These are phyloP conservation scores for Echium plantagineum DNA, from an alignment of 257 asterid species.

Conservation along the genomic window DNA sequence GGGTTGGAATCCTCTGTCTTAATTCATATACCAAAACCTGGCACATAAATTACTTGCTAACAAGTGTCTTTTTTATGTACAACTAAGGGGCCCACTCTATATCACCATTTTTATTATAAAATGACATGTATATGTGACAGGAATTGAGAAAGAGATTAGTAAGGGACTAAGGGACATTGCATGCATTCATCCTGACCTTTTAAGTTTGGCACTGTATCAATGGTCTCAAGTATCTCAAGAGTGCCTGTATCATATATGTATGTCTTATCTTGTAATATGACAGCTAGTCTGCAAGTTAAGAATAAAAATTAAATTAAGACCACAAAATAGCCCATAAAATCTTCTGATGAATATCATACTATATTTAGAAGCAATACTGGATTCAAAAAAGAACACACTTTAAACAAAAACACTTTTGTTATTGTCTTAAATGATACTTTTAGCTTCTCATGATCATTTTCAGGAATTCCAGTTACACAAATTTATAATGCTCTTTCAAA, in stretches of 20 bases:
- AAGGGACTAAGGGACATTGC: too few relatives aligned
- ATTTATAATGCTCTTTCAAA: neutral
- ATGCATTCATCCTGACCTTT: conserved; percentile 38
- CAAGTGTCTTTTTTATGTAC: too few relatives aligned
- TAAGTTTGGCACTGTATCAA: conserved; percentile 71
- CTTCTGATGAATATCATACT: neutral
- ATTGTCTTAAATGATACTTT: neutral
- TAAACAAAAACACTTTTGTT: neutral
- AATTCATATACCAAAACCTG: too few relatives aligned
- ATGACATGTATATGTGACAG: too few relatives aligned
- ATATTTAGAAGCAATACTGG: neutral
- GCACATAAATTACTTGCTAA: too few relatives aligned
- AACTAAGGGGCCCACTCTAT: too few relatives aligned
- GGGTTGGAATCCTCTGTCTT: too few relatives aligned
- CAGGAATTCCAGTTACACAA: neutral
- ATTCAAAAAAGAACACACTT: neutral
- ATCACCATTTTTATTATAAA: too few relatives aligned
- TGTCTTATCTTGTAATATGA: conserved; percentile 66
- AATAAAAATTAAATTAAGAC: neutral
- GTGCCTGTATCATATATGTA: conserved; percentile 66
- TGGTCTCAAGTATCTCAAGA: conserved; percentile 53
- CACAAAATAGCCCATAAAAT: neutral
- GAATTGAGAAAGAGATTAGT: too few relatives aligned
- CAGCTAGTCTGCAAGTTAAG: conserved; percentile 63
- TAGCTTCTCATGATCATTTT: neutral